Evolutionary conservation across 129 eudicot genomes (phyloP).

Genomic region (Artemisia argyi): DNA sequence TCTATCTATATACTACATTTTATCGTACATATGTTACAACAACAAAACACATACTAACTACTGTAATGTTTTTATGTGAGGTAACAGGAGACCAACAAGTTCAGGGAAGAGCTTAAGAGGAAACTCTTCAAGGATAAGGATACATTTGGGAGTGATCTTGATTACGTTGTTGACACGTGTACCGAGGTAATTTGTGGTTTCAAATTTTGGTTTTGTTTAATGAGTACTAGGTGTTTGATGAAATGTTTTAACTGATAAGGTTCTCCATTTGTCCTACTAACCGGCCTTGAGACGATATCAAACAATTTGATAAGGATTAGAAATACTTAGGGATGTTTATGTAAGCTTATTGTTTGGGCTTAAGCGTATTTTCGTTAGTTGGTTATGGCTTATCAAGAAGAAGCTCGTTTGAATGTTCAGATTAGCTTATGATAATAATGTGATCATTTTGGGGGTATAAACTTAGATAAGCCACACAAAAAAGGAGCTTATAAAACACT

Average conservation of each 20-base stretch:
- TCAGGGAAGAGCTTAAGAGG: slow-evolving; percentile 50
- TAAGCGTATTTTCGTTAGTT: too few relatives aligned
- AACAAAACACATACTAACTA: slow-evolving; percentile 4
- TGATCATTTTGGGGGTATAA: too few relatives aligned
- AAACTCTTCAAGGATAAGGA: slow-evolving; percentile 47
- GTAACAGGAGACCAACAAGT: slow-evolving; percentile 61
- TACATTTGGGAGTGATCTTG: slow-evolving; percentile 53
- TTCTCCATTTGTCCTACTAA: background rate
- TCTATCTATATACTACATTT: background rate
- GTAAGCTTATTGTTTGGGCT: too few relatives aligned
- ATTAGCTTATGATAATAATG: too few relatives aligned
- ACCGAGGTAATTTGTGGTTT: slow-evolving; percentile 40
- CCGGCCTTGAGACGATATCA: too few relatives aligned
- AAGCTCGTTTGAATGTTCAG: too few relatives aligned
- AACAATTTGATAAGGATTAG: too few relatives aligned
- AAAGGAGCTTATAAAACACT: too few relatives aligned
- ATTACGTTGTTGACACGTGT: slow-evolving; percentile 48
- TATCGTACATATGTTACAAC: background rate
- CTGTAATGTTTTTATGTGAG: background rate
- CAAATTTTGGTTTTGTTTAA: background rate
- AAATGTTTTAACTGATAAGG: slow-evolving; percentile 22
- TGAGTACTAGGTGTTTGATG: slow-evolving; percentile 36
- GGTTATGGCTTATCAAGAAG: too few relatives aligned
- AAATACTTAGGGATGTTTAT: too few relatives aligned
- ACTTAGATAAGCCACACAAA: too few relatives aligned